Percentiles rank a stretch among this genome's conserved stretches.
phyloP scores from a whole-genome alignment of 2,329 filamentous ascomycete species.

The Monilinia laxa region DNA sequence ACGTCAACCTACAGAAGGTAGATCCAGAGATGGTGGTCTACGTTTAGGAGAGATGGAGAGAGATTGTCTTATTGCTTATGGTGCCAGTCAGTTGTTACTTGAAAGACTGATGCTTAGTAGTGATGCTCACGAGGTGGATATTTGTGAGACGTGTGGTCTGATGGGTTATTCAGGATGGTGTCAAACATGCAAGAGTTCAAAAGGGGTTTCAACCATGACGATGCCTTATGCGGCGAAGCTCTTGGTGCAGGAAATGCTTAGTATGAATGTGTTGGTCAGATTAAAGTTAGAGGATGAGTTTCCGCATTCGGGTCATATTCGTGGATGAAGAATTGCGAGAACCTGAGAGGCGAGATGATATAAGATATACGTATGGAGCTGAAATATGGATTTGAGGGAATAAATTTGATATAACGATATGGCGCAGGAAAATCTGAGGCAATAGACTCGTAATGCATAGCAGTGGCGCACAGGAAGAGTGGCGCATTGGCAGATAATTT shows the following conservation, averaged over 20 bases:
- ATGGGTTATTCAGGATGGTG: constrained; percentile 97
- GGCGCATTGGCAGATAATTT: constrained; percentile 9
- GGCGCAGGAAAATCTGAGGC: constrained; percentile 4
- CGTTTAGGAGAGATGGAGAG: constrained; percentile 98
- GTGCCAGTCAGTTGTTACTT: constrained; percentile 85
- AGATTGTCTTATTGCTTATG: constrained; percentile 96
- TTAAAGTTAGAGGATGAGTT: constrained; percentile 94
- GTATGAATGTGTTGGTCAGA: constrained; percentile 97
- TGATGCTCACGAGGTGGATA: constrained; percentile 86
- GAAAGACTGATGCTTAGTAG: constrained; percentile 94
- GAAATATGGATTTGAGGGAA: neutral
- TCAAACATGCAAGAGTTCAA: constrained; percentile 83
- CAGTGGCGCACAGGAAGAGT: constrained; percentile 3
- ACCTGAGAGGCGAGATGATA: neutral
- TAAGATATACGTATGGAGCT: neutral
- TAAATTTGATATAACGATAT: neutral
- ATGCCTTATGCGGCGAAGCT: constrained; percentile 98
- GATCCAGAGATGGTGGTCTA: constrained; percentile 86
- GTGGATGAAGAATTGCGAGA: constrained; percentile 1
- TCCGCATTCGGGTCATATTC: constrained; percentile 46
- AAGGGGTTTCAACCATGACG: constrained; percentile 85
- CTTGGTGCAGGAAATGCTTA: constrained; percentile 90
- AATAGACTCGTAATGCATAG: constrained; percentile 15
- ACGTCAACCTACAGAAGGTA: constrained; percentile 92
- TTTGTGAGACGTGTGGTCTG: constrained; percentile 90